Evolutionary conservation across 257 asterid genomes (phyloP), one percentile per base, ranked within the genome.

Genomic region (Nicotiana otophora): DNA sequence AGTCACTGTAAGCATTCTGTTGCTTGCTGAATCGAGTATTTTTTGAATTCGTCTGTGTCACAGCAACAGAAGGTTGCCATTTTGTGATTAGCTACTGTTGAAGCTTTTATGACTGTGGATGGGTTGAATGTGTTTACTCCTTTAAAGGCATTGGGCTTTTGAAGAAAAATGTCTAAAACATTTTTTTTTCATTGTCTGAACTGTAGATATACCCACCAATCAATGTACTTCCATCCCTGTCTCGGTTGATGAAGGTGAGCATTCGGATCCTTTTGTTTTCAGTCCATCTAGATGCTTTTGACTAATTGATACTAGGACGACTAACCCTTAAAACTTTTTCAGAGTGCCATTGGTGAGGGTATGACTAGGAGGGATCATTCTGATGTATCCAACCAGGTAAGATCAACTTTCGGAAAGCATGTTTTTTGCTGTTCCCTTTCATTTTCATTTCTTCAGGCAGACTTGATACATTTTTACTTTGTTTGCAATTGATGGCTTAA

Each of bases 331-430:
- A 4, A 74, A 78, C 76, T 77, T 81, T 81, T 86, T 83, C 94
- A 96, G 98, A 96, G 98, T 90, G 98, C 98, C 87, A 96, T 96
- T 85, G 99, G 99, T 77, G 98, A 96, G 90, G 99, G 99, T 83
- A 95, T 95, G 99, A 95, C 99, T 54, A 95, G 98, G 77, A 89
- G 91, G 89, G 99, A 95, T 86, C 99, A 95, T 85, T 88, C 99
- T 34, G 99, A 95, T 83, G 99, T 95, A 81, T 95, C 99, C 79
- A 95, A 95, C 90, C 99, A 95, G 95, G 99, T 91, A 81, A 67
- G 61, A 48, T 61, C 8, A 19, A 39, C 70, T 78, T 53, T 65
- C 61, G 46, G 53, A 26, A 7, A 72, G 12, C 23, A 34, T 42
- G 31, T 48, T 26, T 46, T 80, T 51, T 36, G 14, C 19, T 1